Evolutionary conservation across 1,284 basidiomycete species (phyloP).

Genomic region (Cryptococcus sp.): DNA sequence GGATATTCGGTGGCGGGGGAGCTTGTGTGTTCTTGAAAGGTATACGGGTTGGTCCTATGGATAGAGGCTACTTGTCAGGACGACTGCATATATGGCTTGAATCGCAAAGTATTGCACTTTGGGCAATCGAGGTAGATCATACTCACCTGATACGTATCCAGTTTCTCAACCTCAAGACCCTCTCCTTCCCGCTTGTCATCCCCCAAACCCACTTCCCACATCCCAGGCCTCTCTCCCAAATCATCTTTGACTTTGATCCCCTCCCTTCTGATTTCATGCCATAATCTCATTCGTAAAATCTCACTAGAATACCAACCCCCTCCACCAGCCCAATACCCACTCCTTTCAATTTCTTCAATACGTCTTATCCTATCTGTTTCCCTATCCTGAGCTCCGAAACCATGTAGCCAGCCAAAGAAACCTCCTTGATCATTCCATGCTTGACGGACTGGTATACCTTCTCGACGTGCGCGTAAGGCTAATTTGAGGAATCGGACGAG

Average conservation of each 20-base stretch:
- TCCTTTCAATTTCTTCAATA: neutral
- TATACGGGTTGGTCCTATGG: neutral
- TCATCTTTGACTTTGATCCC: neutral
- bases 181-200: neutral
- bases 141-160: neutral
- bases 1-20: constrained; percentile 1
- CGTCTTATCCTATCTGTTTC: neutral
- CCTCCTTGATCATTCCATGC: constrained; percentile 9
- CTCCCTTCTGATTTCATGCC: neutral
- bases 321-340: neutral
- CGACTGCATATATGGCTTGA: too few relatives aligned
- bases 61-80: neutral
- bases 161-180: neutral
- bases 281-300: neutral
- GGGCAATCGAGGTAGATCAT: neutral
- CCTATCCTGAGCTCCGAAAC: neutral
- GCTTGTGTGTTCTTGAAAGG: neutral
- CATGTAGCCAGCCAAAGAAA: constrained; percentile 14
- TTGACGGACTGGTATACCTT: constrained; percentile 1
- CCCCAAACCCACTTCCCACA: neutral
- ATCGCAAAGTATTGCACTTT: too few relatives aligned
- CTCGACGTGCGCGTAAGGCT: neutral
- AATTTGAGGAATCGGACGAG: neutral
- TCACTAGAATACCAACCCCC: neutral
- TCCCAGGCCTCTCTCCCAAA: neutral